Evolutionary conservation across 768 basidiomycete species (phyloP), one percentile per base, ranked within the genome.

Genomic region (Lepiota subincarnata): DNA sequence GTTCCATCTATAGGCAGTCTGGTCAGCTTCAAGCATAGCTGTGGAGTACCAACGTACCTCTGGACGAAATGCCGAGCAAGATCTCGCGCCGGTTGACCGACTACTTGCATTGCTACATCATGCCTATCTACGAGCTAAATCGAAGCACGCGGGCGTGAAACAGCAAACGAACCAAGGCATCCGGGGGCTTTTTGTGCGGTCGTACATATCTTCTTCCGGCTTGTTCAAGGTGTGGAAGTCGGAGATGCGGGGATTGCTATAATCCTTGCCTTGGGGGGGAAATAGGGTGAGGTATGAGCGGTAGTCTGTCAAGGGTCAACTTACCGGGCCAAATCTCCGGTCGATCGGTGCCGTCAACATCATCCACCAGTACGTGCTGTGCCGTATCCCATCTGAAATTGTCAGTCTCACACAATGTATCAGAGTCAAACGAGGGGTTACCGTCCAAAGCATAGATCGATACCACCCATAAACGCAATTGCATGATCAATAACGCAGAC

Each of bases 381-480:
- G 96, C 83, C 0, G 96, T 96, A 66, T 99, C 97, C 97, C 96
- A 98, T 64, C 87, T 89, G 48, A 20, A 31, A 35, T 57, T 38
- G 45, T 41, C 39, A n/a, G 16, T 37, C 4, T 22, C 24, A 16
- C 22, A 51, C 18, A 16, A 31, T 18, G 20, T 2, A 44, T 16
- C 36, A 8, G 24, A 26, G 13, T 24, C 24, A 43, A 47, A 22
- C 20, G 19, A 8, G 16, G 36, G 16, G 43, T 42, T 56, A 86
- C 82, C 92, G 78, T 63, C 93, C 92, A 60, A 94, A 97, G 66
- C 91, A 96, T 31, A 96, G 78, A 68, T 99, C 97, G 39, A 99
- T 70, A 2, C 97, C 97, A 14, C 97, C 97, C 92, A 93, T 97
- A 71, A 98, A 99, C 0, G 91, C 95, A 58, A 98, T 97, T 1